A percentile compares a stretch with the other conserved stretches of the same genome.
Conservation (phyloP, 164 flowering plant genomes). For the Magnolia officinalis region DNA sequence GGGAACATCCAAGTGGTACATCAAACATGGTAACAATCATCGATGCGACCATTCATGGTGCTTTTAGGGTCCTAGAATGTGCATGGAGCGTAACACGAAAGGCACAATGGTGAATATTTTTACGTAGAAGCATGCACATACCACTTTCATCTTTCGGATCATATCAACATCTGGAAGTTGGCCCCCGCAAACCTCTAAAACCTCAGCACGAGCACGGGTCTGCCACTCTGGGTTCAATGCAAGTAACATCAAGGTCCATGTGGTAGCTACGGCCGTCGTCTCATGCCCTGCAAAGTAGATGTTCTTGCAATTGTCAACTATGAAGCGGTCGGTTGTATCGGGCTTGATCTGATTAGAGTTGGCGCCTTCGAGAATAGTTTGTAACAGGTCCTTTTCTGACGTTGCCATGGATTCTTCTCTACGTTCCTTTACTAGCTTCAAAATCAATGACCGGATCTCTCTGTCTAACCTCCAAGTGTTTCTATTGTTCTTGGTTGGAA, state of each 20-base stretch:
- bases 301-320: conserved; percentile 64
- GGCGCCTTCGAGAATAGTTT: conserved; percentile 40
- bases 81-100: no score
- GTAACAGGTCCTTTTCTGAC: conserved; percentile 39
- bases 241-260: conserved; percentile 29
- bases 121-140: neutral
- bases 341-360: conserved; percentile 8
- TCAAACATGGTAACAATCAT: no score
- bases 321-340: conserved; percentile 29
- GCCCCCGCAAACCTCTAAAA: conserved; percentile 19
- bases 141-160: conserved; percentile 29
- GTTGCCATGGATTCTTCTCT: conserved; percentile 4
- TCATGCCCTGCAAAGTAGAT: conserved; percentile 54
- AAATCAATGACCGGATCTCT: conserved; percentile 30
- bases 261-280: conserved; percentile 20
- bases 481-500: conserved; percentile 41
- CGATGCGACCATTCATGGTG: no score
- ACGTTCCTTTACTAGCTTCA: conserved; percentile 34
- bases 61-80: no score
- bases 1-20: no score
- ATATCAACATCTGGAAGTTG: conserved; percentile 9
- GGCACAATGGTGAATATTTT: no score
- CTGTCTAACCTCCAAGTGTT: conserved; percentile 40
- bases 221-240: conserved; percentile 31
- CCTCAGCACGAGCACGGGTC: conserved; percentile 21